These are phyloP conservation scores for Macadamia integrifolia DNA, from an alignment of 164 flowering plant species.

Conservation along the genomic window DNA sequence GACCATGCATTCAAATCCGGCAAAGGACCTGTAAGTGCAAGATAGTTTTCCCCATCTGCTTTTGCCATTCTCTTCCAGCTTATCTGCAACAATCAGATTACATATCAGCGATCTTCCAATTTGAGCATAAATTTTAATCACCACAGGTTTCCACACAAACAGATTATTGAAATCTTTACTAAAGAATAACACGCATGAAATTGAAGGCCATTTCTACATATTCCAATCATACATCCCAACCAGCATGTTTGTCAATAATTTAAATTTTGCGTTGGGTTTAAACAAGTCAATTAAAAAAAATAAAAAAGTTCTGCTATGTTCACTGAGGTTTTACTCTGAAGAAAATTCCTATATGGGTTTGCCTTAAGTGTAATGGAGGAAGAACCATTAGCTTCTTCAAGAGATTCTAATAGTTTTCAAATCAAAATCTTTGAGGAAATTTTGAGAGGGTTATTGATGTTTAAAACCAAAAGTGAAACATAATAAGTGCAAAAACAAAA, in stretches of 20 bases:
- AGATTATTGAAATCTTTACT: background rate
- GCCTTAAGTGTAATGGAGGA: no score
- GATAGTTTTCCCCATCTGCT: constrained; percentile 50
- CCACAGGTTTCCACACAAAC: background rate
- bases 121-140: background rate
- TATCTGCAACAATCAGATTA: constrained; percentile 29
- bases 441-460: no score
- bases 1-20: constrained; percentile 65
- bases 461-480: no score
- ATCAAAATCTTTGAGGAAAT: no score
- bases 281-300: background rate
- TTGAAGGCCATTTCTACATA: background rate
- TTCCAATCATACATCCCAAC: background rate
- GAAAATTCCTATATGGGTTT: no score
- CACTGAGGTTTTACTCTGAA: no score
- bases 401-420: no score
- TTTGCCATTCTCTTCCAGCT: constrained; percentile 63
- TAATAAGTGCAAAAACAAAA: no score
- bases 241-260: background rate
- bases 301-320: background rate
- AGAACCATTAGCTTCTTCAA: no score
- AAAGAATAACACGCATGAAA: background rate
- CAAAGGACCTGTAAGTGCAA: constrained; percentile 69
- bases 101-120: background rate
- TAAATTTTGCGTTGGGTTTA: background rate